Evolutionary conservation across 1,284 basidiomycete species (phyloP), one percentile per base, ranked within the genome.

Genomic region (Naganishia sp.): DNA sequence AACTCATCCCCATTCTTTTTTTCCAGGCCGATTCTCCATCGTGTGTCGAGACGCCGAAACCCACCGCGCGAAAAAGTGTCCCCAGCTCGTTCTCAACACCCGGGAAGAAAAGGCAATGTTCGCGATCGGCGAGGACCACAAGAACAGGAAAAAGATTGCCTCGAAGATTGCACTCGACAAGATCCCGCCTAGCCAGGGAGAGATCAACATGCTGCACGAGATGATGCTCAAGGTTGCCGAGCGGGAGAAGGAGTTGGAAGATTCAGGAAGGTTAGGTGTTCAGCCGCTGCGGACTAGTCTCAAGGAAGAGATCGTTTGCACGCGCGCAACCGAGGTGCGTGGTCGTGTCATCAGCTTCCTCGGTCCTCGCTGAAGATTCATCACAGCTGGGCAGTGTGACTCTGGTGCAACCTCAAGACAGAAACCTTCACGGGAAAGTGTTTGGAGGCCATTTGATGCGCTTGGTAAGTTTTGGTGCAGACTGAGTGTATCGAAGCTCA

Each of bases 371-470:
- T 25, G 43, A 54, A 21, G 28, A 13, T 7, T 3, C 18, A 15
- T 13, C 3, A 65, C 73, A 67, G 72, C 71, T 67, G 31, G 72
- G 70, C 60, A 72, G 54, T 63, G 75, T 69, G 28, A 71, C 72
- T 58, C 80, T 90, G 60, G 91, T 91, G 88, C 90, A 90, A 74
- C 90, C 90, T 0, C 90, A 91, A 80, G 89, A 90, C 74, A 83
- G 90, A 73, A 92, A 92, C 73, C 83, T 91, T 2, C 90, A 92
- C 75, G 87, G 88, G 70, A 91, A 91, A 75, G 83, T 91, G 10
- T 91, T 92, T 72, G 89, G 89, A 81, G 86, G 85, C 76, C 76
- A 84, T 69, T 74, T 87, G 49, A 85, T 87, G 85, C 80, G 88
- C 25, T 80, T 89, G 52, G 88, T 87, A 70, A 71, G 73, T 68